Conservation (phyloP, 2,329 filamentous ascomycete genomes). For the Diaporthe sp. region DNA sequence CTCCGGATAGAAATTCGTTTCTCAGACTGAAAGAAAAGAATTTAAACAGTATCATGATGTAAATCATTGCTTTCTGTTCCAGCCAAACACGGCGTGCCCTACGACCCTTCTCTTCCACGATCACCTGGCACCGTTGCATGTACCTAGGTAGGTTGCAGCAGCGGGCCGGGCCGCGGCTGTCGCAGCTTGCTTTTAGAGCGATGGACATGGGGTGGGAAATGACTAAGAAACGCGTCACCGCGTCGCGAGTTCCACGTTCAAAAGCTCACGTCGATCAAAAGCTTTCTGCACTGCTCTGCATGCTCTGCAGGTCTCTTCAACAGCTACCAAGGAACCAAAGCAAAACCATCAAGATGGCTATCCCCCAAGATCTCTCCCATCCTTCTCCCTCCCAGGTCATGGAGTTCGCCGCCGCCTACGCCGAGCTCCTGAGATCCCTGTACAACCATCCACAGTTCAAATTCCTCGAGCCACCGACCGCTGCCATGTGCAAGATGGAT, state of each 20-base stretch:
- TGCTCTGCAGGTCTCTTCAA: neutral
- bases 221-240: conserved; percentile 12
- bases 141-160: neutral
- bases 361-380: neutral
- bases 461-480: conserved; percentile 6
- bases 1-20: neutral
- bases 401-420: neutral
- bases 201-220: neutral
- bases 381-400: neutral
- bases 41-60: neutral
- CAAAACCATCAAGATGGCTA: neutral
- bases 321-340: no score
- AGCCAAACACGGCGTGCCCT: neutral
- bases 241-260: neutral
- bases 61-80: neutral
- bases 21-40: neutral
- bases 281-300: neutral
- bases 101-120: neutral
- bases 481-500: neutral
- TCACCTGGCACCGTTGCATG: neutral
- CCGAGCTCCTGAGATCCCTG: conserved; percentile 10
- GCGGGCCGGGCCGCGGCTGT: no score
- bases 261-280: neutral
- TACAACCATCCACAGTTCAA: conserved; percentile 15
- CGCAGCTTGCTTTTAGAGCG: no score